phyloP scores from a whole-genome alignment of 106 monocot species.

The Posidonia australis region DNA sequence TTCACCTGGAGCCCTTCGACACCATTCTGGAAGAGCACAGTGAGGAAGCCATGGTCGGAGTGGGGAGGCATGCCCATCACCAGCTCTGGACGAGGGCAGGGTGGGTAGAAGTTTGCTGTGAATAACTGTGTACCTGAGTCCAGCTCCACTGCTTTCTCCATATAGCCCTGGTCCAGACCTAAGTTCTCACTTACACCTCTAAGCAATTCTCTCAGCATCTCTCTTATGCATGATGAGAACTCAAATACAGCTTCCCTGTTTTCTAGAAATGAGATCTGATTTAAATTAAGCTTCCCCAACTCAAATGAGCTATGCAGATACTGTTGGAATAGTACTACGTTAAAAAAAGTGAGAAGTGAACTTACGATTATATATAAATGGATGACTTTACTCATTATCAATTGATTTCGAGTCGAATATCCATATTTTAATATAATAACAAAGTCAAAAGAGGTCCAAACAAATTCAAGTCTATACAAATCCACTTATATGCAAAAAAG shows the following conservation, averaged over 20 bases:
- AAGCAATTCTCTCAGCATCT: slow-evolving; percentile 27
- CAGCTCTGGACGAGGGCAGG: slow-evolving; percentile 36
- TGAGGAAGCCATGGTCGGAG: slow-evolving; percentile 66
- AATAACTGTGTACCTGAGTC: slow-evolving; percentile 26
- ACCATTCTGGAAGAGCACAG: slow-evolving; percentile 49
- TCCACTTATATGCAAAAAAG: no score
- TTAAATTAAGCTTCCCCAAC: no score
- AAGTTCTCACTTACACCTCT: slow-evolving; percentile 39
- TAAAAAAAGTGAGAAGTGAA: no score
- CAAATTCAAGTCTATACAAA: no score
- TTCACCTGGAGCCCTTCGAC: slow-evolving; percentile 50
- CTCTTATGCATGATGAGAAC: slow-evolving; percentile 26
- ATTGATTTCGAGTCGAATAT: no score
- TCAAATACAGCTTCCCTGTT: slow-evolving; percentile 29
- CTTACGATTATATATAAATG: no score
- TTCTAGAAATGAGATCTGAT: no score
- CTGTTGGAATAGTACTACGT: no score
- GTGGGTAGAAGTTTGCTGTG: slow-evolving; percentile 38
- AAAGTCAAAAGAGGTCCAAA: no score
- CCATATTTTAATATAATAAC: no score
- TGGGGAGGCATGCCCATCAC: slow-evolving; percentile 42
- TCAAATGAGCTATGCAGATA: no score
- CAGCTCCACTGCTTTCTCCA: slow-evolving; percentile 28
- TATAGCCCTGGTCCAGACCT: slow-evolving; percentile 29
- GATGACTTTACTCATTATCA: no score